Percentiles rank a stretch among this genome's conserved stretches.
phyloP scores from a whole-genome alignment of 768 basidiomycete genomes.

The Tulasnella calospora region DNA sequence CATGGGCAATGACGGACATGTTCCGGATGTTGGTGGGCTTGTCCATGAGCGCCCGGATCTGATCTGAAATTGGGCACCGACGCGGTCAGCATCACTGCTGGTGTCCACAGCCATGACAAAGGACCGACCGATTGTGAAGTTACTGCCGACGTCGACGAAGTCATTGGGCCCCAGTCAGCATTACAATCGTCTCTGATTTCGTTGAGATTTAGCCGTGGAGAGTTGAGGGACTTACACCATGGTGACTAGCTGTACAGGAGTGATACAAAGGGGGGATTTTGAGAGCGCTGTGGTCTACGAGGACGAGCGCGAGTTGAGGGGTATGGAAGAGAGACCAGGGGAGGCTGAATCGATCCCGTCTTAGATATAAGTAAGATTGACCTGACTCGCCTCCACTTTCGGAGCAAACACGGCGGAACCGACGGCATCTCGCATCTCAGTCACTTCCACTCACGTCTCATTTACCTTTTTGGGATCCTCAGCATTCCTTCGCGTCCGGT shows the following conservation, averaged over 20 bases:
- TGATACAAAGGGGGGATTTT: constrained; percentile 5
- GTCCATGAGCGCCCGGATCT: constrained; percentile 87
- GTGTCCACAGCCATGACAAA: not conserved
- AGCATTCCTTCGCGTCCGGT: not conserved
- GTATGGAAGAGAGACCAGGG: constrained; percentile 6
- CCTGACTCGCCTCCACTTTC: constrained; percentile 20
- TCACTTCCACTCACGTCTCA: constrained; percentile 2
- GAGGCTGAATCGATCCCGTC: constrained; percentile 14
- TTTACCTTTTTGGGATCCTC: not conserved
- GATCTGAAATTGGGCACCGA: constrained; percentile 47
- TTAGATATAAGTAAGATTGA: constrained; percentile 10
- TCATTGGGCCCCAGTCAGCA: constrained; percentile 6
- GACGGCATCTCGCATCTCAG: not conserved
- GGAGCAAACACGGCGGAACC: constrained; percentile 12
- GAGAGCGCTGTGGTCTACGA: constrained; percentile 21
- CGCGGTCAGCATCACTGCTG: not conserved
- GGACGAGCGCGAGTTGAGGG: constrained; percentile 15
- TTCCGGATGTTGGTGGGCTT: constrained; percentile 87
- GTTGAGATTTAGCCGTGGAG: not conserved
- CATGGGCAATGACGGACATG: constrained; percentile 92
- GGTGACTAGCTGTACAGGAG: constrained; percentile 45
- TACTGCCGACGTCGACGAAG: constrained; percentile 44
- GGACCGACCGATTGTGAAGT: constrained; percentile 79
- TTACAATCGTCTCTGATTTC: not conserved
- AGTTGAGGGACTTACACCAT: constrained; percentile 68